phyloP scores from a whole-genome alignment of 2,329 filamentous ascomycete genomes.

The Beauveria varroae region DNA sequence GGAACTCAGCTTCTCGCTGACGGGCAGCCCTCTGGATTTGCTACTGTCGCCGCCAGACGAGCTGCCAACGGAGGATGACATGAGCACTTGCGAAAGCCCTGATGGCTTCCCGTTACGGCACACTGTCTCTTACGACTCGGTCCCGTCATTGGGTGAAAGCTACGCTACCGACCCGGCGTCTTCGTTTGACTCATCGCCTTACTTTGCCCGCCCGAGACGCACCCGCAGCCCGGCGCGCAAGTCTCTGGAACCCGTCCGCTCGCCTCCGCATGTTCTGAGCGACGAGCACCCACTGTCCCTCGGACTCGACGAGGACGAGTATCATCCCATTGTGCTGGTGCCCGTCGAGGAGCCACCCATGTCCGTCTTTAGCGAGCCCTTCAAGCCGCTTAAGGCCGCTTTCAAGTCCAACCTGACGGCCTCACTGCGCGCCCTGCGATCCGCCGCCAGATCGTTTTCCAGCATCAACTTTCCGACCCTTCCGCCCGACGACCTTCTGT shows the following conservation, averaged over 20 bases:
- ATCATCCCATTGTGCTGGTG: slow-evolving; percentile 43
- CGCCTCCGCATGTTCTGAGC: slow-evolving; percentile 40
- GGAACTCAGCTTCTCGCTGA: slow-evolving; percentile 47
- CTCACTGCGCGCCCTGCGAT: slow-evolving; percentile 55
- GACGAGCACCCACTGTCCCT: slow-evolving; percentile 45
- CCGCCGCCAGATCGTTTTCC: slow-evolving; percentile 57
- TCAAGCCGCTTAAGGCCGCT: slow-evolving; percentile 45
- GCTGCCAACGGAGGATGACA: slow-evolving; percentile 39
- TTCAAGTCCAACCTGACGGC: slow-evolving; percentile 66
- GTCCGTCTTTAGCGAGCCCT: slow-evolving; percentile 25
- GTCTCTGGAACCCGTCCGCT: slow-evolving; percentile 47
- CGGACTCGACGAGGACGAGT: slow-evolving; percentile 31
- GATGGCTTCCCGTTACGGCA: slow-evolving; percentile 44
- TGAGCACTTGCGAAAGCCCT: slow-evolving; percentile 42
- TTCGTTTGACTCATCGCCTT: slow-evolving; percentile 42
- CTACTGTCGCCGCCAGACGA: slow-evolving; percentile 56
- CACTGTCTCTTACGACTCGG: slow-evolving; percentile 52
- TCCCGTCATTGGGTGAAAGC: slow-evolving; percentile 52
- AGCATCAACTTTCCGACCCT: slow-evolving; percentile 55
- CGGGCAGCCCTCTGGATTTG: slow-evolving; percentile 49
- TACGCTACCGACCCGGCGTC: slow-evolving; percentile 41
- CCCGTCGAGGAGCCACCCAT: slow-evolving; percentile 19
- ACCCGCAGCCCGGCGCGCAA: slow-evolving; percentile 34
- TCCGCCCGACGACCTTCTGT: slow-evolving; percentile 59
- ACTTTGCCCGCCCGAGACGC: slow-evolving; percentile 24